Percentiles rank a stretch among this genome's conserved stretches.
Evolutionary conservation across 352 stramenopile genomes (phyloP).

Genomic region (Pilasporangium apinafurcum): DNA sequence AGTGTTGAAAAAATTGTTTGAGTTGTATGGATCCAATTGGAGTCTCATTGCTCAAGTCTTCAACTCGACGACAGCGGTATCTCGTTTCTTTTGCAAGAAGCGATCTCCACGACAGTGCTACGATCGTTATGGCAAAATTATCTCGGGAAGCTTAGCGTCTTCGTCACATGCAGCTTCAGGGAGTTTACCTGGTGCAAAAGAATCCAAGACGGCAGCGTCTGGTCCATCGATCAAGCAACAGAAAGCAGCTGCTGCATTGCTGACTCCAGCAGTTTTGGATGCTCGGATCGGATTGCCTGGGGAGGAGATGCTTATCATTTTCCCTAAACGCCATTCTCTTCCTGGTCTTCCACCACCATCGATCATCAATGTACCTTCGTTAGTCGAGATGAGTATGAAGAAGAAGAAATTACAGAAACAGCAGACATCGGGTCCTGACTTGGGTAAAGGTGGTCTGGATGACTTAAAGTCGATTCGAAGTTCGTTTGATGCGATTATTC

Average conservation of each 20-base stretch:
- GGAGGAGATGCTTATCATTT: conserved; percentile 48
- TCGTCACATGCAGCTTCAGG: background rate
- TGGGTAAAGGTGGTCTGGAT: conserved; percentile 20
- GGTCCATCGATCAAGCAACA: conserved; percentile 24
- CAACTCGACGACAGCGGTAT: conserved; percentile 66
- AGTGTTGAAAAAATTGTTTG: conserved; percentile 78
- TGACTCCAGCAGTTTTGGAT: conserved; percentile 41
- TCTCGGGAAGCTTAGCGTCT: conserved; percentile 38
- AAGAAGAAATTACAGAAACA: conserved; percentile 40
- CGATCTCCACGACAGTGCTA: conserved; percentile 81
- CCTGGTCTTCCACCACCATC: conserved; percentile 61
- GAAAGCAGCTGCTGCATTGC: conserved; percentile 19
- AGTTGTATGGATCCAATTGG: conserved; percentile 85
- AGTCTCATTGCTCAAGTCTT: conserved; percentile 83
- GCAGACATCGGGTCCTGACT: conserved; percentile 5
- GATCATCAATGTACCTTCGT: conserved; percentile 36
- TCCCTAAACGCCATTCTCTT: conserved; percentile 39
- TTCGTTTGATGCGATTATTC: conserved; percentile 80
- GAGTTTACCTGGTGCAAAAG: conserved; percentile 19
- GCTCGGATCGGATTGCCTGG: conserved; percentile 52
- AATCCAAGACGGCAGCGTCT: conserved; percentile 20
- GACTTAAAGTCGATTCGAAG: conserved; percentile 75
- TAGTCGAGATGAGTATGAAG: conserved; percentile 47
- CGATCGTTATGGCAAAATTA: conserved; percentile 80
- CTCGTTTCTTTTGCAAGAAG: conserved; percentile 67